Evolutionary conservation across 2,329 filamentous ascomycete species (phyloP), one percentile per base, ranked within the genome.

Genomic region (Calonectria henricotiae): DNA sequence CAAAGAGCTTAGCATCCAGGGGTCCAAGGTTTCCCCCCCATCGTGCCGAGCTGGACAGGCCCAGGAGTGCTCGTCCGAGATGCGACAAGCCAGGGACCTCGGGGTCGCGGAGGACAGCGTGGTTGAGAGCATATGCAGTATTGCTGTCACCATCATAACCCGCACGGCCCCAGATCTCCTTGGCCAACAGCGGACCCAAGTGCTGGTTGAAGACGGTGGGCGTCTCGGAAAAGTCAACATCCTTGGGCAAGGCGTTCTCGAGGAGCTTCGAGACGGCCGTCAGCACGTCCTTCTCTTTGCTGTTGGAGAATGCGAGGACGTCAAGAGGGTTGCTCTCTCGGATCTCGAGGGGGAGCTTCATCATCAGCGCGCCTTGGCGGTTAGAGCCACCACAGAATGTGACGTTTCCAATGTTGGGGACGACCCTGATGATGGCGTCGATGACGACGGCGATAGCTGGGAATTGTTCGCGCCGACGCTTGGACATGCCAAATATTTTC

Each of bases 351-450:
- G 90, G 86, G 12, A 98, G 87, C 71, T 87, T 91, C 82, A 93
- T 90, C 83, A 94, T 94, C 44, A 98, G 84, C 49, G 91, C 91
- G 0, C 95, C 95, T 82, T 98, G 95, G 46, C 95, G 87, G 71
- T 98, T 95, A 8, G 95, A 95, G 23, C 95, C 94, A 75, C 94
- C 92, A 79, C 94, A 97, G 82, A 98, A 98, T 0, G 92, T 92
- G 3, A 95, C 93, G 27, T 89, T 87, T 49, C 90, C 89, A 74
- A 97, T 92, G 49, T 86, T 86, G 4, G 93, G 93, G 2, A 97
- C 86, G 0, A 91, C 89, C 46, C 89, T 85, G 37, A 92, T 86
- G 17, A 98, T 88, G 20, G 93, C 91, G 37, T 92, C 89, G n/a
- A 98, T 90, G 5, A 98, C 90, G 35, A 94, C 90, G 0, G 91